Evolutionary conservation across 306 rosid species (phyloP), one percentile per base, ranked within the genome.

Genomic region (Vicia faba): DNA sequence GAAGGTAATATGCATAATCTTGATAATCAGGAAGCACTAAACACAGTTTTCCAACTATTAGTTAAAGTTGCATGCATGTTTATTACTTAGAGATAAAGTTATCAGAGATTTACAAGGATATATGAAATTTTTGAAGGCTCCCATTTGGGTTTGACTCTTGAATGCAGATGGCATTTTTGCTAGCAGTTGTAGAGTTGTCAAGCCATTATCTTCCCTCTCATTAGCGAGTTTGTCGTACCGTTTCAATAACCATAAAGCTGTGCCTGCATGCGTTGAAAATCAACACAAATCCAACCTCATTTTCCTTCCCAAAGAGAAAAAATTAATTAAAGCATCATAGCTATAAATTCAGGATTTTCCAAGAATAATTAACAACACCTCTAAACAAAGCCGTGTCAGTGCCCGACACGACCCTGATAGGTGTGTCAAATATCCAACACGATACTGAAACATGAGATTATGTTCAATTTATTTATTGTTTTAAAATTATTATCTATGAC

Each of bases 241-340:
- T 63, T 68, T 69, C 60, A 73, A 15, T 55, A 79, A n/a, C 83
- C 83, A 79, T 36, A 73, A 28, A 16, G 79, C 79, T 5, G 83
- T 79, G 64, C 72, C 83, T 79, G 79, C 63, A 20, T 40, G 9
- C 31, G 2, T 49, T n/a, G 2, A 23, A 64, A 55, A 26, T 13
- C 4, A 68, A 28, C 29, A 75, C 8, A 19, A 19, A 13, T 10
- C 48, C 14, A 40, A 40, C 45, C 23, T 60, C 57, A 45, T 11
- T 60, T 71, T 59, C 11, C 9, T 46, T 11, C 9, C 59, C 25
- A 43, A 36, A 39, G 43, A 69, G 16, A 43, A 55, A 31, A 33
- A 33, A 33, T 1, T 33, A 9, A 33, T 6, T 33, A 33, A 33
- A 33, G 38, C 38, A 33, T 33, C 7, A 33, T 9, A 33, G 9